Evolutionary conservation across 163 green algal species (phyloP).

Genomic region (Scenedesmus sp.): DNA sequence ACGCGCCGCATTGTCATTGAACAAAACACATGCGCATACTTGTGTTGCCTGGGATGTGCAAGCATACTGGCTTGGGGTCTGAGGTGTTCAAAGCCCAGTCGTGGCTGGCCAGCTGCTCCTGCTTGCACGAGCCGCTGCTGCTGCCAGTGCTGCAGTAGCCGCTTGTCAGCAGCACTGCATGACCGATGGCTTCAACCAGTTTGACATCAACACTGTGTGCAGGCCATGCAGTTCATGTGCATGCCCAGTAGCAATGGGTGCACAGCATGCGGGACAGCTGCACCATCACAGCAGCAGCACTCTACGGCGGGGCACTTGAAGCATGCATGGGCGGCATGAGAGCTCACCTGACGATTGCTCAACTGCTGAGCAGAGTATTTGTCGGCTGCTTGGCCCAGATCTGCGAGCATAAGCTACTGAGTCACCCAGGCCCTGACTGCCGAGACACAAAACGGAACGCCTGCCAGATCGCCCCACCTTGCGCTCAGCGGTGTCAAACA

Average conservation of each 20-base stretch:
- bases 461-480: conserved; percentile 3
- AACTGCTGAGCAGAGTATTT: not conserved
- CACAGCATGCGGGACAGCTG: not conserved
- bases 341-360: not conserved
- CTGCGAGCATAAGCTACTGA: not conserved
- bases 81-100: too few relatives aligned
- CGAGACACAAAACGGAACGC: conserved; percentile 3
- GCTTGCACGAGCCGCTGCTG: not conserved
- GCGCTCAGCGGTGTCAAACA: not conserved
- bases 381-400: not conserved
- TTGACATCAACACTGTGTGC: not conserved
- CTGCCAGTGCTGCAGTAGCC: not conserved
- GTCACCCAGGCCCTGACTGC: not conserved
- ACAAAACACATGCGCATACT: not conserved
- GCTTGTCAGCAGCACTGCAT: not conserved
- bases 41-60: not conserved
- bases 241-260: not conserved
- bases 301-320: not conserved
- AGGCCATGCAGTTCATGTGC: not conserved
- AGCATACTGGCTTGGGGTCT: too few relatives aligned
- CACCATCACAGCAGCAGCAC: not conserved
- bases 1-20: not conserved
- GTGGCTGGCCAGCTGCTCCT: not conserved
- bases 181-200: not conserved
- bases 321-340: not conserved